Conservation (phyloP, 495 filamentous ascomycete species). For the Lophiotrema nucula region DNA sequence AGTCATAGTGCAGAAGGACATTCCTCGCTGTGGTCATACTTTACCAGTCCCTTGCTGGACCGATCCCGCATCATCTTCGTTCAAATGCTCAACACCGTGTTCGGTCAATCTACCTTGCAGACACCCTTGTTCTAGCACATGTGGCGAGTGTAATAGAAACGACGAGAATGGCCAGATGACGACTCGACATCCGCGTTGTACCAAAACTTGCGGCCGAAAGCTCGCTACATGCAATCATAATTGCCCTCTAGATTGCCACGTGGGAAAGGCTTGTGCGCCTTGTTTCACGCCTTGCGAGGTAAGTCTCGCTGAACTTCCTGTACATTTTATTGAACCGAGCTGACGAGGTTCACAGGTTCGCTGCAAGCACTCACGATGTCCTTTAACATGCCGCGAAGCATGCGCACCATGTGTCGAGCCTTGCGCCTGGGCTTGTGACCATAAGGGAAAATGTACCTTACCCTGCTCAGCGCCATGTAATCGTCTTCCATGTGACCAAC, state of each 20-base stretch:
- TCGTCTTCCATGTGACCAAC: conserved; percentile 61
- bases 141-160: conserved; percentile 52
- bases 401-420: conserved; percentile 61
- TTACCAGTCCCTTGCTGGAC: conserved; percentile 55
- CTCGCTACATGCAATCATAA: conserved; percentile 53
- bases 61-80: no score
- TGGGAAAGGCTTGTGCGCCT: conserved; percentile 49
- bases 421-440: conserved; percentile 59
- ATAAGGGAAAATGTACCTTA: conserved; percentile 54
- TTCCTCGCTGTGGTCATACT: conserved; percentile 57
- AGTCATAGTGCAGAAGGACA: conserved; percentile 41
- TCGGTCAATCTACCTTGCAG: no score
- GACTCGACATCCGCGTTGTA: not conserved
- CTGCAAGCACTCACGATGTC: conserved; percentile 63
- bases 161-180: conserved; percentile 36
- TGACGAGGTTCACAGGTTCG: conserved; percentile 36
- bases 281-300: conserved; percentile 57
- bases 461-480: conserved; percentile 63
- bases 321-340: no score
- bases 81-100: no score
- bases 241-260: conserved; percentile 58
- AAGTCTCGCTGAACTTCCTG: conserved; percentile 19
- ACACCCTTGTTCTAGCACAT: conserved; percentile 56
- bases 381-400: conserved; percentile 59
- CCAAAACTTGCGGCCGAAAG: conserved; percentile 9